A percentile compares a stretch with the other conserved stretches of the same genome.
phyloP scores from a whole-genome alignment of 257 asterid species.

The Striga asiatica region DNA sequence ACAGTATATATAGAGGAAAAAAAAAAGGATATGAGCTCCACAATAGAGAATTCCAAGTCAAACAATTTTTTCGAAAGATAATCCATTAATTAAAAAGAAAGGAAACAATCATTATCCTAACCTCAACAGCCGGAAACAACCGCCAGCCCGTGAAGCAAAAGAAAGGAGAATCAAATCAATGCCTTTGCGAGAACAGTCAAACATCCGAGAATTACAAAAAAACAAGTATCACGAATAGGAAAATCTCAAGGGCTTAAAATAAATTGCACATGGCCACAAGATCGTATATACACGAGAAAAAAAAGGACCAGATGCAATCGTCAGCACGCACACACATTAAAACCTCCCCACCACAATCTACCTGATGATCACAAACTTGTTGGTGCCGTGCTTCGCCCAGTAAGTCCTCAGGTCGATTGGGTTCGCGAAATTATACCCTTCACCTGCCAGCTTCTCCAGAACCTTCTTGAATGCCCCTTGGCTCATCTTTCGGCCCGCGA shows the following conservation, averaged over 20 bases:
- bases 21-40: too few species aligned
- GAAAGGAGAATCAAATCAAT: slow-evolving; percentile 29
- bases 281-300: slow-evolving; percentile 46
- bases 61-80: too few species aligned
- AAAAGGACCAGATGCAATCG: slow-evolving; percentile 35
- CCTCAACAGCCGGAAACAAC: slow-evolving; percentile 29
- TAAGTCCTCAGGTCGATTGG: slow-evolving; percentile 84
- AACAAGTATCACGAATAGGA: slow-evolving; percentile 20
- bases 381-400: slow-evolving; percentile 98
- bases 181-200: slow-evolving; percentile 23
- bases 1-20: too few species aligned
- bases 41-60: too few species aligned
- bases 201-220: slow-evolving; percentile 27
- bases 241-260: slow-evolving; percentile 20
- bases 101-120: slow-evolving; percentile 32
- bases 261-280: slow-evolving; percentile 36
- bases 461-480: slow-evolving; percentile 97
- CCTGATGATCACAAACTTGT: slow-evolving; percentile 91
- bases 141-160: slow-evolving; percentile 29
- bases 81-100: slow-evolving; percentile 18
- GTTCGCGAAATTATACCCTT: slow-evolving; percentile 61
- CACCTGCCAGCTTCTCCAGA: slow-evolving; percentile 71
- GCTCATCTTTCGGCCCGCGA: slow-evolving; percentile 98
- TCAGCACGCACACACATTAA: too few species aligned
- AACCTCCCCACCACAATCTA: slow-evolving; percentile 27